A percentile compares a stretch with the other conserved stretches of the same genome.
Conservation (phyloP, 495 filamentous ascomycete genomes). For the Cercophora scortea region DNA sequence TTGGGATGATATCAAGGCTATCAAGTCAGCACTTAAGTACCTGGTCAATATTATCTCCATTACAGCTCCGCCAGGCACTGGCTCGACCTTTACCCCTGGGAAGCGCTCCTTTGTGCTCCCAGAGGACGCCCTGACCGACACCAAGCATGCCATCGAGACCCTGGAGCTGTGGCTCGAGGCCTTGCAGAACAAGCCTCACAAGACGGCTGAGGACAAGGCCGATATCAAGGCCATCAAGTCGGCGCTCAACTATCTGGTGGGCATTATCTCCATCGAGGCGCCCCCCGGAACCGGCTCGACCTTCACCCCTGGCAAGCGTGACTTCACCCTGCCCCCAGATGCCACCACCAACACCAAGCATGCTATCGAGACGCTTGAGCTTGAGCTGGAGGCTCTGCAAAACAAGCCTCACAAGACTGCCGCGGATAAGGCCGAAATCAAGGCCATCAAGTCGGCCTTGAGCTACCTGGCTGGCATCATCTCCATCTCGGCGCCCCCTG, state of each 20-base stretch:
- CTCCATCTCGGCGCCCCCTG: slow-evolving; percentile 18
- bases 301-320: slow-evolving; percentile 20
- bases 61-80: slow-evolving; percentile 1
- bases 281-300: slow-evolving; percentile 16
- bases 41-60: slow-evolving; percentile 4
- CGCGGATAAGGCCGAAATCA: slow-evolving; percentile 15
- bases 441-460: slow-evolving; percentile 16
- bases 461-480: slow-evolving; percentile 16
- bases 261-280: slow-evolving; percentile 16
- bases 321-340: slow-evolving; percentile 15
- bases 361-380: slow-evolving; percentile 18
- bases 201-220: slow-evolving; percentile 14
- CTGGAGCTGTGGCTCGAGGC: slow-evolving; percentile 16
- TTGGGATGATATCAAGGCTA: slow-evolving; percentile 1
- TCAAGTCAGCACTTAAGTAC: slow-evolving; percentile 3
- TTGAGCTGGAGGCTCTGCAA: slow-evolving; percentile 15
- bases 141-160: slow-evolving; percentile 17
- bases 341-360: slow-evolving; percentile 14
- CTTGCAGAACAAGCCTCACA: slow-evolving; percentile 24
- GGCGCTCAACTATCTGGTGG: slow-evolving; percentile 17
- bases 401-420: slow-evolving; percentile 22
- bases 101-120: slow-evolving; percentile 9
- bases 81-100: slow-evolving; percentile 1
- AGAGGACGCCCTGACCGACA: slow-evolving; percentile 11
- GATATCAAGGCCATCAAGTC: slow-evolving; percentile 19